Evolutionary conservation across 2,329 filamentous ascomycete genomes (phyloP).

Genomic region (Neofusicoccum kwambonambiense): DNA sequence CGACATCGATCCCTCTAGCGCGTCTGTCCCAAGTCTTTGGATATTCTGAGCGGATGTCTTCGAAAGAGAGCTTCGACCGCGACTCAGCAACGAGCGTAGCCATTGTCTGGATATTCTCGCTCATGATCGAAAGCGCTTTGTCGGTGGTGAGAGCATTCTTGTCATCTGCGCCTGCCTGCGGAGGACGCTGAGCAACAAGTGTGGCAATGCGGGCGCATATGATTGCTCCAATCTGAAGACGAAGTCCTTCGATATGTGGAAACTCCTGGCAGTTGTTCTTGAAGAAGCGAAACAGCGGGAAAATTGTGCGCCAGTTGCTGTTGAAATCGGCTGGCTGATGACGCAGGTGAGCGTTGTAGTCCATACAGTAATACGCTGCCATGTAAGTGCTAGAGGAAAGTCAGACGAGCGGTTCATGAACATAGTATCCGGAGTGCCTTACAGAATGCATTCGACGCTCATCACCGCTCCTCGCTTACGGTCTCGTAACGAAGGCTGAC

Average conservation of each 20-base stretch:
- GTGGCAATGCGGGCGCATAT: constrained; percentile 39
- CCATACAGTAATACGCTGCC: constrained; percentile 36
- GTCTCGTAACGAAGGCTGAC: constrained; percentile 31
- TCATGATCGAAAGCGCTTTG: constrained; percentile 6
- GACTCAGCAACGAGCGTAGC: constrained; percentile 5
- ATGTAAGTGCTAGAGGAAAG: constrained; percentile 35
- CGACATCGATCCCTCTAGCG: constrained; percentile 5
- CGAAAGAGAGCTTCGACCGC: constrained; percentile 28
- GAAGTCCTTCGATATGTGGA: constrained; percentile 41
- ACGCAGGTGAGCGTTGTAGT: constrained; percentile 29
- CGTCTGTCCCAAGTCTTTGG: constrained; percentile 37
- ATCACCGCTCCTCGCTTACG: constrained; percentile 41
- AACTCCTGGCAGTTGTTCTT: constrained; percentile 29
- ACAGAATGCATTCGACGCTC: constrained; percentile 47
- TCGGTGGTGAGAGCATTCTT: not conserved
- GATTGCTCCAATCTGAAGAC: constrained; percentile 40
- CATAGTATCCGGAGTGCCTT: constrained; percentile 12
- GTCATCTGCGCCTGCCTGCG: constrained; percentile 1
- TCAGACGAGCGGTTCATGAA: not conserved
- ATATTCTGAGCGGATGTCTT: constrained; percentile 37
- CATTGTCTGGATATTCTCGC: constrained; percentile 8
- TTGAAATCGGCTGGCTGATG: constrained; percentile 35
- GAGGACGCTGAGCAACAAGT: constrained; percentile 31
- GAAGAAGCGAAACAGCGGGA: constrained; percentile 36
- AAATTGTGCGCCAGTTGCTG: constrained; percentile 37